Evolutionary conservation across 2,329 filamentous ascomycete genomes (phyloP), one percentile per base, ranked within the genome.

Genomic region (Coleophoma cylindrospora): DNA sequence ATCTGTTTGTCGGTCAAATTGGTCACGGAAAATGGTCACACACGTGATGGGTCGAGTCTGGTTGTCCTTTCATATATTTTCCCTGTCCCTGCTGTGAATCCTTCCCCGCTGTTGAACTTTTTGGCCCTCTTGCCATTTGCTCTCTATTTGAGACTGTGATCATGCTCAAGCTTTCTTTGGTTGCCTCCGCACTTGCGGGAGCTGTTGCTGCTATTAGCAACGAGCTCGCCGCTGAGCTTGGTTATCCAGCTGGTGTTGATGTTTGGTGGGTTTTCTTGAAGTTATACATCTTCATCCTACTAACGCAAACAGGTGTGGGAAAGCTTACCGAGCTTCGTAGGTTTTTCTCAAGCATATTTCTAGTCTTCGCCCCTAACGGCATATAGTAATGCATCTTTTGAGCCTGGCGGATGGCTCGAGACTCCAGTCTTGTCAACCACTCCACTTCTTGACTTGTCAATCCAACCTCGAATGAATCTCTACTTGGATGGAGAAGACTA

Each of bases 341-440:
- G 2, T 45, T 7, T 10, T 10, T 27, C 27, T 10, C 27, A 27
- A 8, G 6, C 3, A 27, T 19, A 3, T 27, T 27, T 27, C 27
- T 27, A 10, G 27, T 27, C 27, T 27, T 27, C 9, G 27, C 27
- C n/a, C 38, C 34, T 37, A 46, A 38, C n/a, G 47, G 51, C 50
- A 5, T 37, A 4, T 36, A 74, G 73, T 36, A 72, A 74, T 55
- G 66, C 67, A 1, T 72, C 72, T 2, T 75, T 74, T 57, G 61
- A 74, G 45, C 74, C 74, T 0, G 73, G 73, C 14, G 75, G 75
- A 43, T 66, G 64, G 63, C 63, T 77, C 3, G 52, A 65, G 2
- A 56, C 65, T 15, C 74, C 75, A 11, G 34, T 51, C 5, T 57
- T 53, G 17, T 71, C 69, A 11, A 43, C 57, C 7, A 58, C 52